Base-by-base conservation (phyloP, 108 stramenopile genomes). In the Fistulifera solaris region DNA sequence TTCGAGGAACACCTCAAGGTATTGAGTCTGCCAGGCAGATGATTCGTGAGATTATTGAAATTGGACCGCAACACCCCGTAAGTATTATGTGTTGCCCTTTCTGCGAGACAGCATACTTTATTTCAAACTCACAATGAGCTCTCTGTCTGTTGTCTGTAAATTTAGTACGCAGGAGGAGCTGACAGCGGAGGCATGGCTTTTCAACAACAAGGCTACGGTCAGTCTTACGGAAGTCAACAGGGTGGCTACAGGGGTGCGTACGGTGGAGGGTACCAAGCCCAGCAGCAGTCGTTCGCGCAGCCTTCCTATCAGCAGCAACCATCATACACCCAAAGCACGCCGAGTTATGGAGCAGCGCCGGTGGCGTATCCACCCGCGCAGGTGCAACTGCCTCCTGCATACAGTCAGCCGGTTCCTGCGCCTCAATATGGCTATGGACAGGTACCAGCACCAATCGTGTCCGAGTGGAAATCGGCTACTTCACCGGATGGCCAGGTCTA, bases 1-100 rank as follows among this genome's bases (percentile, higher is more conserved):
- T 95, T 63, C 75, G 79, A 56, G 94, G 94, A 35, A 28, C 54
- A 8, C 60, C 77, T 40, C 69, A 72, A 57, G 83, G 82, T 24
- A 87, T 95, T 40, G 81, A 80, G 47, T 66, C 61, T 58, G 94
- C 81, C 14, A 85, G 84, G 52, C 73, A 85, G 61, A 87, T 95
- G 86, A 44, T 95, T 6, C 67, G 72, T 25, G 86, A 92, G 51
- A 84, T 92, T 43, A 88, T 92, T 51, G 86, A 92, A 51, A 55
- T 83, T 60, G 90, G 90, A 35, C 89, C 61, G n/a, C 76, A 85
- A 43, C 89, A 91, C 68, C 85, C 89, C 31, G 31, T 35, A 35
- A 35, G 31, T 31, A 31, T 54, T 28, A 40, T 38, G 28, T 54
- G 40, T 58, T 17, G 25, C n/a, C 40, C 23, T 52, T 18, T 6